phyloP scores from a whole-genome alignment of 164 flowering plant genomes.

The Dillenia suffruticosa region DNA sequence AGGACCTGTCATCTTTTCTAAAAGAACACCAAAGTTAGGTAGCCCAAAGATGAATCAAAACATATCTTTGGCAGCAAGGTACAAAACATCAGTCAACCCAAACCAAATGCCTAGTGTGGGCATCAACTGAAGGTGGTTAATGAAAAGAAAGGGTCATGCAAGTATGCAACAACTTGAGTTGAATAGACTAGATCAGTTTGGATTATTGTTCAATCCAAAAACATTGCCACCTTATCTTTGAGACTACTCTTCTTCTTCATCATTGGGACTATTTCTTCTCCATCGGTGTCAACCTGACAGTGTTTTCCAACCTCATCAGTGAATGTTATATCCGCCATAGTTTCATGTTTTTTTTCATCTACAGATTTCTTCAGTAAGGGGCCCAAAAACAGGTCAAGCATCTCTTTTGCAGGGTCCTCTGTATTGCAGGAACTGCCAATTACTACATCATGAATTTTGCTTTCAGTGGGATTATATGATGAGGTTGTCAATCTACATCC shows the following conservation, averaged over 20 bases:
- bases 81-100: no score
- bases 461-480: background rate
- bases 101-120: background rate
- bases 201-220: conserved; percentile 37
- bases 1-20: background rate
- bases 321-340: conserved; percentile 14
- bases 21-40: background rate
- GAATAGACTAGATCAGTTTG: background rate
- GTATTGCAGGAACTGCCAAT: conserved; percentile 11
- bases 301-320: conserved; percentile 8
- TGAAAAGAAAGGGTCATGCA: no score
- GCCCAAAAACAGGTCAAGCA: conserved; percentile 66
- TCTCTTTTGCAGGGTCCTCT: conserved; percentile 58
- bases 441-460: conserved; percentile 1
- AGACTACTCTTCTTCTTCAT: conserved; percentile 62
- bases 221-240: conserved; percentile 54
- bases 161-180: no score
- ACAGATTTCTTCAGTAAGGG: conserved; percentile 44
- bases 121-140: background rate
- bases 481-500: conserved; percentile 3
- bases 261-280: conserved; percentile 22
- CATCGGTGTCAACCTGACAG: conserved; percentile 13
- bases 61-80: background rate
- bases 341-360: conserved; percentile 21
- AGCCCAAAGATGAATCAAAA: background rate